Base-by-base conservation (phyloP, 306 rosid genomes). In the Vigna mungo region DNA sequence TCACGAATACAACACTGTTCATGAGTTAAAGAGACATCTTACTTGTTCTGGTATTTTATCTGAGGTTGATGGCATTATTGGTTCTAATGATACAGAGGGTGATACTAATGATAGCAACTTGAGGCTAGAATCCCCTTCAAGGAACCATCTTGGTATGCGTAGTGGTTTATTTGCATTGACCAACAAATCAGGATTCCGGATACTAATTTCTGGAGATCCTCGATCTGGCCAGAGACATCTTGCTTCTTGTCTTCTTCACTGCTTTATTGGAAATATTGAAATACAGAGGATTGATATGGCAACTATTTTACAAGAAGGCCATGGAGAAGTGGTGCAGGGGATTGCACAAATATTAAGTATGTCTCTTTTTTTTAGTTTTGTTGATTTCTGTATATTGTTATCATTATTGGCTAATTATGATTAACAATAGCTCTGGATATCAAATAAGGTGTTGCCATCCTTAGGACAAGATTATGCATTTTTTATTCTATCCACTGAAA, bases 141-240 rank as follows among this genome's bases (percentile, higher is more conserved):
- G 84, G 70, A 83, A 72, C 62, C 76, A 55, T 78, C 85, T 78
- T 79, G 82, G 85, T 77, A 64, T 85, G 74, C 46, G 46, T 36
- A 55, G 72, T 56, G 82, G 84, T 77, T 76, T 86, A 79, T 75
- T 82, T 75, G 74, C 84, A 72, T 74, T 78, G 67, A 68, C 82
- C 60, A 82, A 83, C 74, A 84, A 78, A 80, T 80, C 85, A 7
- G 97, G 98, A 72, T 90, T 87, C 81, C 91, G 92, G 32, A 75
- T 95, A 86, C 72, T 95, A 84, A 86, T 95, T 78, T 78, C 90
- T 82, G 97, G 97, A 84, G 86, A 77, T 85, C 86, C 92, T 32
- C 84, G 88, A 85, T 86, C 93, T 82, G 98, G 98, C 60, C 98
- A 93, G 78, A 92, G 89, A 83, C 96, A 95, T 86, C 93, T 95